Evolutionary conservation across 352 stramenopile species (phyloP).

Genomic region (Globisporangium radiosum): DNA sequence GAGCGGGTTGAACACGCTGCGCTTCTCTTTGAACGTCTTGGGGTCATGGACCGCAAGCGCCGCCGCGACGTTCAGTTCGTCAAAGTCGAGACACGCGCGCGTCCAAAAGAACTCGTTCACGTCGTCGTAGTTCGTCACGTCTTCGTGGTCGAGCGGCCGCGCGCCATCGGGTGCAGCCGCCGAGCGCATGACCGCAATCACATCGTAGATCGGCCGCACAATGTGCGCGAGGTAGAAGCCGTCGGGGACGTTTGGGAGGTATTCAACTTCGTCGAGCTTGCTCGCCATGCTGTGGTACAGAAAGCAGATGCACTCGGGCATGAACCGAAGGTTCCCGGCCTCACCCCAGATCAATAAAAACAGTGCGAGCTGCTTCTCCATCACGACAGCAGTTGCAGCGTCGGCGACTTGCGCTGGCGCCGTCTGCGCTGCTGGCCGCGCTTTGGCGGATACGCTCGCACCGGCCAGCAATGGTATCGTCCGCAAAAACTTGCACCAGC

Average conservation of each 20-base stretch:
- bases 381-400: conserved; percentile 24
- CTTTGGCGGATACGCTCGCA: background rate
- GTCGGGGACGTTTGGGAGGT: conserved; percentile 40
- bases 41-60: conserved; percentile 46
- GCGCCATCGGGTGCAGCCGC: conserved; percentile 29
- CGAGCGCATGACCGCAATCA: conserved; percentile 71
- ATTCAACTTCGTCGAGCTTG: conserved; percentile 54
- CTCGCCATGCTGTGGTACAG: conserved; percentile 75
- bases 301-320: conserved; percentile 88
- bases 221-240: conserved; percentile 62
- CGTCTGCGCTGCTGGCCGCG: background rate
- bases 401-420: conserved; percentile 41
- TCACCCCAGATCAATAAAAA: conserved; percentile 84
- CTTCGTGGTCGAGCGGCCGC: conserved; percentile 63
- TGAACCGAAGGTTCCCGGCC: conserved; percentile 79
- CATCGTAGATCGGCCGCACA: conserved; percentile 69
- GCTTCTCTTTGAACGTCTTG: conserved; percentile 88
- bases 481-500: conserved; percentile 93
- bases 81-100: conserved; percentile 48
- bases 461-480: conserved; percentile 41
- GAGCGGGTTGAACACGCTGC: conserved; percentile 80
- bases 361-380: conserved; percentile 73
- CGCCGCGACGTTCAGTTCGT: conserved; percentile 64
- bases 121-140: conserved; percentile 86
- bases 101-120: conserved; percentile 89